Evolutionary conservation across 1,284 basidiomycete species (phyloP).

Genomic region (Hortiboletus rubellus): DNA sequence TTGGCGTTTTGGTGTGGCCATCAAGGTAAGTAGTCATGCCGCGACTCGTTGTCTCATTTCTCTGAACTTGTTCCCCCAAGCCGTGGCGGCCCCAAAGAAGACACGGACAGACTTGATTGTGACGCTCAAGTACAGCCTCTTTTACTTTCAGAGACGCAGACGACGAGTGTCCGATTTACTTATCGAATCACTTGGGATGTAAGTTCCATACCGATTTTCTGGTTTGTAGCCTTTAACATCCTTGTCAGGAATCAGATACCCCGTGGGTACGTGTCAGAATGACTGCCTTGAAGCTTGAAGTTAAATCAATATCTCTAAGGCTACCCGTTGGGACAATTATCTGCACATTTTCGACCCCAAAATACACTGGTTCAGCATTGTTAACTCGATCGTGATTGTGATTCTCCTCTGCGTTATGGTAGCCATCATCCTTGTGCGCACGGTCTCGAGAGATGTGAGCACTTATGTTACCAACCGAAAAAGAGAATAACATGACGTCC

Average conservation of each 20-base stretch:
- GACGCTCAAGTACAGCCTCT: constrained; percentile 44
- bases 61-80: constrained; percentile 36
- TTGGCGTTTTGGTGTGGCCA: constrained; percentile 92
- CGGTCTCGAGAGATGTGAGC: constrained; percentile 85
- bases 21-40: constrained; percentile 52
- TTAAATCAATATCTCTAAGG: constrained; percentile 45
- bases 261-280: constrained; percentile 62
- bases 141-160: constrained; percentile 59
- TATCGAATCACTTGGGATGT: constrained; percentile 89
- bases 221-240: constrained; percentile 7
- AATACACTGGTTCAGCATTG: constrained; percentile 90
- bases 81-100: constrained; percentile 58
- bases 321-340: constrained; percentile 96
- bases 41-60: background rate
- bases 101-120: constrained; percentile 42
- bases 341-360: constrained; percentile 78
- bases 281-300: background rate
- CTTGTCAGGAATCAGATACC: constrained; percentile 72
- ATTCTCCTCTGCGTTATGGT: constrained; percentile 94
- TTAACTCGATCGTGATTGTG: constrained; percentile 92
- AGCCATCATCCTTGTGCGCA: constrained; percentile 85
- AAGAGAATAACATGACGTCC: constrained; percentile 38
- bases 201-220: constrained; percentile 30
- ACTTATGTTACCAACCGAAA: constrained; percentile 22
- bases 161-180: constrained; percentile 82